These are phyloP conservation scores for Gracilaria gracilis DNA, from an alignment of 23 red algal genomes.

Conservation along the genomic window DNA sequence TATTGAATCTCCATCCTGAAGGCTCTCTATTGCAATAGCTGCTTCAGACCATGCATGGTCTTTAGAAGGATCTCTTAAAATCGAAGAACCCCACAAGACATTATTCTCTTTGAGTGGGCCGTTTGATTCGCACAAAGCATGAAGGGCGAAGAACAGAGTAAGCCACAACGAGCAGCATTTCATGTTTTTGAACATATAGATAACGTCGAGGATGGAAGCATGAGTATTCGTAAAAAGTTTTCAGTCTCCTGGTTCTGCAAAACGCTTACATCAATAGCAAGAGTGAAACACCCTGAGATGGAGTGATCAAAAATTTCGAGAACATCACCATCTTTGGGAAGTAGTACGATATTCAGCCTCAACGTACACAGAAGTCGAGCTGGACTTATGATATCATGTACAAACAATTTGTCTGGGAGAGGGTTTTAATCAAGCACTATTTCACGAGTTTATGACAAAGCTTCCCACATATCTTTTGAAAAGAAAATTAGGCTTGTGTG, in stretches of 20 bases:
- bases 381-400: no score
- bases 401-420: background rate
- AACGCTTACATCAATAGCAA: background rate
- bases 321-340: background rate
- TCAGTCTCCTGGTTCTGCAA: background rate
- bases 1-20: constrained; percentile 11
- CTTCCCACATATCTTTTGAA: no score
- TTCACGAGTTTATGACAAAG: no score
- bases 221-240: background rate
- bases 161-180: background rate
- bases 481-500: no score
- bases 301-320: background rate
- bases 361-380: no score
- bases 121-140: background rate
- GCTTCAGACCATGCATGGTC: constrained; percentile 14
- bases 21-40: constrained; percentile 20
- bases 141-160: background rate
- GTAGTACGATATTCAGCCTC: no score
- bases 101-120: background rate
- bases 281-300: background rate
- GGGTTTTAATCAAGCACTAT: no score
- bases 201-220: background rate
- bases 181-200: background rate
- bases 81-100: constrained; percentile 5
- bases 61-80: background rate